Percentiles rank a stretch among this genome's conserved stretches.
Evolutionary conservation across 1,284 basidiomycete genomes (phyloP).

Genomic region (Kwoniella shivajii): DNA sequence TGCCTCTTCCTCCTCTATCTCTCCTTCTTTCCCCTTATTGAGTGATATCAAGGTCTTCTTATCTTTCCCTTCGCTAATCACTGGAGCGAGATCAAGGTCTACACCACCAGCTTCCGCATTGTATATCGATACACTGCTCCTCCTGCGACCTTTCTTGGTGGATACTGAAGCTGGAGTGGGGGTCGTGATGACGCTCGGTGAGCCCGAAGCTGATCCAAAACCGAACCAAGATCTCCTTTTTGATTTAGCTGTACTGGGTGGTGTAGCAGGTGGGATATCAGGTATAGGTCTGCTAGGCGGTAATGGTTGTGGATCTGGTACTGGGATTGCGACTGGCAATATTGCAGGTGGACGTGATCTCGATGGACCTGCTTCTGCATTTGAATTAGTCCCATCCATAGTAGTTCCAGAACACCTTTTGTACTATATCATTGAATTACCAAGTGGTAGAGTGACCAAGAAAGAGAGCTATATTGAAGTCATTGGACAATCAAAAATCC

Average conservation of each 20-base stretch:
- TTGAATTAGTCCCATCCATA: too few relatives aligned
- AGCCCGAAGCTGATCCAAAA: constrained; percentile 3
- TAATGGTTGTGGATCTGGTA: background rate
- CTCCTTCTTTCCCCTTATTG: background rate
- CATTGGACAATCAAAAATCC: too few relatives aligned
- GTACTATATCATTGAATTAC: too few relatives aligned
- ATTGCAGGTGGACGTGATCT: constrained; percentile 15
- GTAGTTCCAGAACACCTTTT: too few relatives aligned
- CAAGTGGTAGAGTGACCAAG: too few relatives aligned
- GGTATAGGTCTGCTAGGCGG: background rate
- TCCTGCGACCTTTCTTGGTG: constrained; percentile 8
- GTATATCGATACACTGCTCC: constrained; percentile 1
- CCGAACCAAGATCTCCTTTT: constrained; percentile 47
- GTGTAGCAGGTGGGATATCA: constrained; percentile 24
- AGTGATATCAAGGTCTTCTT: background rate
- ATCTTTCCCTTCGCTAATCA: background rate
- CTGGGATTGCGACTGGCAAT: too few relatives aligned
- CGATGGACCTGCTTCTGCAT: constrained; percentile 39
- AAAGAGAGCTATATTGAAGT: too few relatives aligned
- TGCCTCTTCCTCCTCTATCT: constrained; percentile 18
- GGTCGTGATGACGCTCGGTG: constrained; percentile 12
- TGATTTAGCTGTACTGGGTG: constrained; percentile 21
- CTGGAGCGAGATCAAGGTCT: constrained; percentile 15
- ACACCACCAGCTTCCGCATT: background rate
- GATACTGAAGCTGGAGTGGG: constrained; percentile 3